Evolutionary conservation across 768 basidiomycete species (phyloP).

Genomic region (Tulasnella calospora): DNA sequence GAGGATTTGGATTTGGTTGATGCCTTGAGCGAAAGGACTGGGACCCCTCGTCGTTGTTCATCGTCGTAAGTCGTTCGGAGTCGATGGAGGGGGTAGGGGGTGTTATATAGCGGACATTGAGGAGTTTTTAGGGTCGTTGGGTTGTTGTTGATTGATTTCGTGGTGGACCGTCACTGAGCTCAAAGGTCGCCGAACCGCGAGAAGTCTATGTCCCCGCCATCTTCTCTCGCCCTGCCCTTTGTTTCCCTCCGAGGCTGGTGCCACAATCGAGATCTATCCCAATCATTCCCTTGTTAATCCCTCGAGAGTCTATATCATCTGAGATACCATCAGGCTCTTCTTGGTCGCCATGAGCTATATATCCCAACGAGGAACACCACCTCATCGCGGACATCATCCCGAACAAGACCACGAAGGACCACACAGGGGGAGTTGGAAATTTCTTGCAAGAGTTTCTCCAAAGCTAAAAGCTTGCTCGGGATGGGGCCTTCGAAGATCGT

Average conservation of each 20-base stretch:
- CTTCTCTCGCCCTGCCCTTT: neutral
- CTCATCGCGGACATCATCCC: neutral
- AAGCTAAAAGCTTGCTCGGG: neutral
- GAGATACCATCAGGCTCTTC: neutral
- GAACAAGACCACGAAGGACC: neutral
- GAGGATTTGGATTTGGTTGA: constrained; percentile 10
- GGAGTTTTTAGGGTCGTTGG: neutral
- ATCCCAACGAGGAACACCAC: neutral
- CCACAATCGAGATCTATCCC: constrained; percentile 2
- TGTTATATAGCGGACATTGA: neutral
- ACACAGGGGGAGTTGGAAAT: neutral
- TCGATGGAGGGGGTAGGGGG: neutral
- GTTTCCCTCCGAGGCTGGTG: neutral
- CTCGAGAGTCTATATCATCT: neutral
- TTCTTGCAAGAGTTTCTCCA: neutral
- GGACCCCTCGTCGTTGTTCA: neutral
- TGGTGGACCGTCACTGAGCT: neutral
- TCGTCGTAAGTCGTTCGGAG: neutral
- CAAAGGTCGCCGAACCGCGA: neutral
- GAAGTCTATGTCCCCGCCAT: neutral
- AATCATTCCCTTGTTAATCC: constrained; percentile 1
- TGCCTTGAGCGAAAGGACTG: neutral
- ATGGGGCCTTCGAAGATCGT: neutral
- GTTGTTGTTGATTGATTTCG: neutral
- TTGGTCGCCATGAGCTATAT: neutral